Conservation (phyloP, 768 basidiomycete species). For the Sporobolomyces phaffii region DNA sequence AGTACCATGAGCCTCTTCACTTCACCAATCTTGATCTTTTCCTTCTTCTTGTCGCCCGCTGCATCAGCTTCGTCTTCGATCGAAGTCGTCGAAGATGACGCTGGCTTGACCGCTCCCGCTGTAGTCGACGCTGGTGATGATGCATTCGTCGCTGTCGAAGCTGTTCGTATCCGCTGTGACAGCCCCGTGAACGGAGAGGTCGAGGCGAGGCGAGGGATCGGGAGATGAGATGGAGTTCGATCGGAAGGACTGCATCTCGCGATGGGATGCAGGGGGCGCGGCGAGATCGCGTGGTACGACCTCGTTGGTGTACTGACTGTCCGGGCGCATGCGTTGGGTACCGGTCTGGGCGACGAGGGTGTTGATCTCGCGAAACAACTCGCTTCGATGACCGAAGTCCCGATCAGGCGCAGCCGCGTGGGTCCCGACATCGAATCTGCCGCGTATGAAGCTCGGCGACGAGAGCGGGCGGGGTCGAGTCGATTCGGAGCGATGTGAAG, state of each 20-base stretch:
- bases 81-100: background rate
- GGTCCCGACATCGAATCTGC: background rate
- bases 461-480: no score
- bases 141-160: background rate
- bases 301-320: no score
- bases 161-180: conserved; percentile 11
- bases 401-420: background rate
- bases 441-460: no score
- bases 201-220: background rate
- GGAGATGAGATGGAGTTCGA: background rate
- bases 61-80: background rate
- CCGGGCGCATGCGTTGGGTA: no score
- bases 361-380: background rate
- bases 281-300: no score
- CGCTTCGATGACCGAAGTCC: background rate
- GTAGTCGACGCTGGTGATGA: background rate
- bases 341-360: no score
- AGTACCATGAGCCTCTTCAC: conserved; percentile 55
- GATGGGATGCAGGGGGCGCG: background rate
- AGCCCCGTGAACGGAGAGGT: background rate
- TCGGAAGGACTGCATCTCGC: background rate
- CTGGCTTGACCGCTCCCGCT: background rate
- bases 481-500: no score
- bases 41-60: conserved; percentile 5
- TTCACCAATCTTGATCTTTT: conserved; percentile 34